These are phyloP conservation scores for Epichloe festucae DNA, from an alignment of 2,329 filamentous ascomycete species.

Conservation along the genomic window DNA sequence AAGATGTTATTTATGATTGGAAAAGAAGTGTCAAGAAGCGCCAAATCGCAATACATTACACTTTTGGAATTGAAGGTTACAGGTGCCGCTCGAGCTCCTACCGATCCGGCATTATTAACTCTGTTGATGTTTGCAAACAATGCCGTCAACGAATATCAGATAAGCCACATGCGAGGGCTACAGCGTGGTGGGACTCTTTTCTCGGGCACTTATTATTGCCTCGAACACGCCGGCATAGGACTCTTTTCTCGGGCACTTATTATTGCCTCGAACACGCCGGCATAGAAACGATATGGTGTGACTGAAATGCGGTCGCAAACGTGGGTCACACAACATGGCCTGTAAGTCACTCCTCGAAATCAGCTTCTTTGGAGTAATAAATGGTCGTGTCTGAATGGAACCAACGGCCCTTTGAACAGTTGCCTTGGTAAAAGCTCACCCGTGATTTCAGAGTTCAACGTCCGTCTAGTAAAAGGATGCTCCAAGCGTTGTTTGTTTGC, in stretches of 20 bases:
- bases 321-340: neutral
- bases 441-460: too few species aligned
- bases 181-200: neutral
- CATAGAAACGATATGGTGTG: neutral
- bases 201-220: neutral
- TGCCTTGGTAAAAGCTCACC: neutral
- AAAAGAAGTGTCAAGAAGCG: too few species aligned
- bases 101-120: too few species aligned
- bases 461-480: too few species aligned
- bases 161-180: neutral
- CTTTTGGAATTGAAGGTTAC: too few species aligned
- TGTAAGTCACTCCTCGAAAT: slow-evolving; percentile 1
- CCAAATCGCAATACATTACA: too few species aligned
- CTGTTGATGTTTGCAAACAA: too few species aligned
- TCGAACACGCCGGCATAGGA: neutral
- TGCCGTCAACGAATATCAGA: neutral
- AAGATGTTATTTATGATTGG: too few species aligned
- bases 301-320: neutral
- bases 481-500: too few species aligned
- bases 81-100: too few species aligned
- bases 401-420: neutral
- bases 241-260: neutral
- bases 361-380: neutral
- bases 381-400: neutral
- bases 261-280: neutral